Evolutionary conservation across 768 basidiomycete genomes (phyloP), one percentile per base, ranked within the genome.

Genomic region (Brasilioporus rufonigricans): DNA sequence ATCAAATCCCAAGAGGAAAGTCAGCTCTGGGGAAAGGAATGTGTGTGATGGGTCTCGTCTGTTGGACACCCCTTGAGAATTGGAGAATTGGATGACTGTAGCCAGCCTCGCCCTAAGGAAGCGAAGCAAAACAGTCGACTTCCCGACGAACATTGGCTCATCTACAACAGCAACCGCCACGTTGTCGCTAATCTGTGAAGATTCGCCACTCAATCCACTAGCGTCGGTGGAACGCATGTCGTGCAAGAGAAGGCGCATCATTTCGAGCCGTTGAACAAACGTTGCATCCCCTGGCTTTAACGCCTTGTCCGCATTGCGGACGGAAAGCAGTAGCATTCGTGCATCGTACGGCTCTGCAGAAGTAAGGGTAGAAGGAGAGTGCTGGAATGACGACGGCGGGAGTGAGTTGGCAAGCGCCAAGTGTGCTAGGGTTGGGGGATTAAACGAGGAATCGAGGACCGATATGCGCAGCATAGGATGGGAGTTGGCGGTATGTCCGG

Each of bases 401-500:
- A 46, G 53, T 5, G 79, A 72, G 54, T 80, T 82, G 26, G 84
- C 84, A 44, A 98, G 83, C 3, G 88, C 86, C 49, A 87, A 77
- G 69, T 98, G 94, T 0, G 94, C 91, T 23, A 80, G 68, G 3
- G 91, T 93, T 1, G 95, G 95, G 4, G 94, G 94, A 64, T 98
- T 96, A 74, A 91, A 98, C 1, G 92, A 94, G 1, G 93, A 87
- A 63, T 97, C 95, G 36, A 97, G 78, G n/a, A 95, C 75, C 4
- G 87, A 79, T 44, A 95, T 78, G 49, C 76, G 78, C 33, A 85
- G 65, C 4, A 68, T 65, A 16, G 56, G 53, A 18, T 45, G 43
- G 3, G 53, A 21, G 47, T 52, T 59, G 11, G 7, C 47, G 19
- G 26, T 57, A 31, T 21, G 59, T 31, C 32, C 66, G 2, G 64